Evolutionary conservation across 345 rosid species (phyloP), one percentile per base, ranked within the genome.

Genomic region (Psidium friedrichsthalianum): DNA sequence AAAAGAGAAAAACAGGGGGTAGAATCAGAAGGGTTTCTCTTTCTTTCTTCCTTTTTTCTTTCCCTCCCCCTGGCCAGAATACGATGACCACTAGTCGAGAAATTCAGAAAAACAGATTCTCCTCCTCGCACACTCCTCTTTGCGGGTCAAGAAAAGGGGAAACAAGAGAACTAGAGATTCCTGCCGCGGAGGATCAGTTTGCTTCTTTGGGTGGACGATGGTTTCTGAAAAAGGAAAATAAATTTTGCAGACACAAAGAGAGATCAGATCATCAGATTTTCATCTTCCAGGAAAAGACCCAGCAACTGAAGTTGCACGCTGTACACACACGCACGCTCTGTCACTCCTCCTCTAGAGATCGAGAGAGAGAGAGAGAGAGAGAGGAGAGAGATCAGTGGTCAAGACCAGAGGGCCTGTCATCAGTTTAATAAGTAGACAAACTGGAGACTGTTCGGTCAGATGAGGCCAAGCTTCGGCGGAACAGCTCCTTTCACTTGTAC

Each of bases 301-400:
- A 86, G 85, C 91, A 90, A 92, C 94, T 90, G 89, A 87, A 93
- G 95, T 93, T 36, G 85, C 86, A 84, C 83, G 90, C 86, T 90
- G 91, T 86, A 6, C 18, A 15, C 76, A 29, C 74, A 64, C 61
- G 25, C 59, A 9, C 59, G 7, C 64, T 27, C 74, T 59, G 52
- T 8, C 52, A 51, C 74, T 29, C 20, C 80, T 10, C 25, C 25
- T n/a, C 42, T 85, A 90, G 87, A 89, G 90, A 82, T n/a, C 42
- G 44, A 42, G 44, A 42, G 44, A 89, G 90, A 82, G 91, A 86
- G 86, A 88, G 88, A 89, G 85, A 89, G 85, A 89, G 83, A 84
- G 84, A 85, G 88, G 83, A 36, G 83, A 36, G 83, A 36, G 52
- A 54, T 20, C 40, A 56, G 51, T 27, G 92, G 90, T 89, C 88